Percentiles rank a stretch among this genome's conserved stretches.
Conservation (phyloP, 768 basidiomycete genomes). For the Podaxis carcinomalis region DNA sequence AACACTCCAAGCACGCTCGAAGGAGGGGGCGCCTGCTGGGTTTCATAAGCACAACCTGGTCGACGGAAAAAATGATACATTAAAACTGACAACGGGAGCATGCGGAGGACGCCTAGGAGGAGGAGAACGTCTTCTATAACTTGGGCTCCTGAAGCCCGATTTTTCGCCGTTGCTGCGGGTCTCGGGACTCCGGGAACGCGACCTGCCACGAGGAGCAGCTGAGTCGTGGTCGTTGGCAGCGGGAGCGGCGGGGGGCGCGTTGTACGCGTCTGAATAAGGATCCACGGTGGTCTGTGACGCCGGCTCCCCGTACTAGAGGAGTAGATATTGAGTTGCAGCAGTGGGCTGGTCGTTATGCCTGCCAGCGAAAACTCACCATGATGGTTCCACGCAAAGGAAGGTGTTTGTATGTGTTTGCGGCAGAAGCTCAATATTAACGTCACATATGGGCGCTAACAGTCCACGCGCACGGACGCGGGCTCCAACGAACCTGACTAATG, state of each 20-base stretch:
- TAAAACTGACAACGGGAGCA: constrained; percentile 64
- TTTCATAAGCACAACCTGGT: constrained; percentile 27
- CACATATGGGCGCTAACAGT: constrained; percentile 15
- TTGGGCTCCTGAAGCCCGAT: constrained; percentile 42
- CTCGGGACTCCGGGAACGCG: constrained; percentile 69
- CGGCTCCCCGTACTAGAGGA: constrained; percentile 60
- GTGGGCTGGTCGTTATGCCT: constrained; percentile 4
- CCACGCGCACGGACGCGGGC: constrained; percentile 4
- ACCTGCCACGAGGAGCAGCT: constrained; percentile 57
- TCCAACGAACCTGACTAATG: neutral
- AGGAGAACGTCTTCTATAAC: constrained; percentile 54
- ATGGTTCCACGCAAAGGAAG: constrained; percentile 49
- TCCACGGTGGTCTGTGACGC: constrained; percentile 55
- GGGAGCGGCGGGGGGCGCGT: constrained; percentile 51
- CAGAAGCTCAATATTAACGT: constrained; percentile 13
- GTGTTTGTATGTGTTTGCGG: constrained; percentile 42
- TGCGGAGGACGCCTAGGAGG: constrained; percentile 62
- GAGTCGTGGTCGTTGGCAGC: constrained; percentile 49
- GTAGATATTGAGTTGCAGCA: constrained; percentile 14
- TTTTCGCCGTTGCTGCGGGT: constrained; percentile 35
- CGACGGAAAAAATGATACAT: constrained; percentile 13
- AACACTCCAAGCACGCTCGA: constrained; percentile 94
- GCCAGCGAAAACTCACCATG: constrained; percentile 54
- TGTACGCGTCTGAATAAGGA: constrained; percentile 82
- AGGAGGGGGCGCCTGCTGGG: constrained; percentile 78